A percentile compares a stretch with the other conserved stretches of the same genome.
Conservation (phyloP, 495 filamentous ascomycete genomes). For the Aspergillus carlsbadensis region DNA sequence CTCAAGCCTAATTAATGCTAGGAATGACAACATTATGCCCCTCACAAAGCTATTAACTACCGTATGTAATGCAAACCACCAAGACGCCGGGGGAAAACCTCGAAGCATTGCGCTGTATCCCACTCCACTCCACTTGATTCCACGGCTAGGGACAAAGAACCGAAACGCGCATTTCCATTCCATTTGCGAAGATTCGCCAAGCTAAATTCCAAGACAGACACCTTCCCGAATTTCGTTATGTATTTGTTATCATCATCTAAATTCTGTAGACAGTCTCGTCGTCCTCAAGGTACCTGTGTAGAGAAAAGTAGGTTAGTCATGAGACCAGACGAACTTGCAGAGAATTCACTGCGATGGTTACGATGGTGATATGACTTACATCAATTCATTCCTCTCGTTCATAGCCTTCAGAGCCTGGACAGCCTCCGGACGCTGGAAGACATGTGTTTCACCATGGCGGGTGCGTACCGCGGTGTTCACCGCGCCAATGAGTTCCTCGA, state of each 20-base stretch:
- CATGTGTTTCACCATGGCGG: constrained; percentile 36
- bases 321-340: neutral
- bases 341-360: too few relatives aligned
- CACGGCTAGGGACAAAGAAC: neutral
- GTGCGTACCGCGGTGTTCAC: constrained; percentile 69
- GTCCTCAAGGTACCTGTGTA: constrained; percentile 49
- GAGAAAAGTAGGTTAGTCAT: constrained; percentile 13
- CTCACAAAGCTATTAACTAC: neutral
- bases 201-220: neutral
- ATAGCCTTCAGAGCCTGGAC: constrained; percentile 72
- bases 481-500: constrained; percentile 70
- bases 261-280: constrained; percentile 53
- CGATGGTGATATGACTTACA: constrained; percentile 72
- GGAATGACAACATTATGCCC: neutral
- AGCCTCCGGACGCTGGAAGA: constrained; percentile 72
- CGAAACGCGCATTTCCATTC: neutral
- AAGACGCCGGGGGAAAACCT: neutral
- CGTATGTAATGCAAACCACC: neutral
- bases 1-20: too few relatives aligned
- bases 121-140: too few relatives aligned
- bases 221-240: neutral
- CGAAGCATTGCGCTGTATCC: neutral
- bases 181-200: neutral
- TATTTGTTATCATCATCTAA: constrained; percentile 23
- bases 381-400: constrained; percentile 84